Evolutionary conservation across 768 basidiomycete species (phyloP), one percentile per base, ranked within the genome.

Genomic region (Termitomyces sp.): DNA sequence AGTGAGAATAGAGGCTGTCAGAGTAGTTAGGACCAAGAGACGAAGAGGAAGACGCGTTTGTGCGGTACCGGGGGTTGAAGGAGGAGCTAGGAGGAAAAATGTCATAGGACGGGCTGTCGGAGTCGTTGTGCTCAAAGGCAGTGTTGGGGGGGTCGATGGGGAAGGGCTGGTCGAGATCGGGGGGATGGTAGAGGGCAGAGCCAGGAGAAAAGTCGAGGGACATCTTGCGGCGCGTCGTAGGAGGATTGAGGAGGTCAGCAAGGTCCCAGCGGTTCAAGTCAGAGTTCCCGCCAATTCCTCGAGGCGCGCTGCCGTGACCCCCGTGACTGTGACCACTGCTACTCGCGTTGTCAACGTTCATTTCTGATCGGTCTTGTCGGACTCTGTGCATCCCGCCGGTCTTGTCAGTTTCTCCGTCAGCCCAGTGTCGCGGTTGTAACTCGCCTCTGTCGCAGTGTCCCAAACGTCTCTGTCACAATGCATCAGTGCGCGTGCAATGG

Each of bases 21-120:
- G 79, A 74, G 63, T 84, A 87, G 61, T 70, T 72, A 48, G 81
- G 81, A n/a, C 76, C 80, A 10, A 87, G 76, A n/a, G 86, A 87
- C 7, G 86, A 85, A 26, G 86, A 84, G 0, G 88, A 88, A 53
- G 87, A 86, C 35, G 85, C 85, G 75, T 87, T 88, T 47, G 85
- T 77, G 60, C 86, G 83, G 74, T 89, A 89, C 66, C 87, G 84
- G 59, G 82, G 80, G 52, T 74, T 71, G 68, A 85, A 84, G 7
- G 82, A 64, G 28, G 73, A 69, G 50, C 20, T 20, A 79, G 75
- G 69, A 58, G 81, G 76, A 72, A 89, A 89, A 53, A 91, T 71
- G 70, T 87, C 83, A 72, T 89, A 91, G 61, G 74, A 72, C 13
- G 80, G 66, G 61, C 87, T 84, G 65, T 89, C 87, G 52, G 77